phyloP scores from a whole-genome alignment of 129 eudicot genomes.

The Kitagawia praeruptora region DNA sequence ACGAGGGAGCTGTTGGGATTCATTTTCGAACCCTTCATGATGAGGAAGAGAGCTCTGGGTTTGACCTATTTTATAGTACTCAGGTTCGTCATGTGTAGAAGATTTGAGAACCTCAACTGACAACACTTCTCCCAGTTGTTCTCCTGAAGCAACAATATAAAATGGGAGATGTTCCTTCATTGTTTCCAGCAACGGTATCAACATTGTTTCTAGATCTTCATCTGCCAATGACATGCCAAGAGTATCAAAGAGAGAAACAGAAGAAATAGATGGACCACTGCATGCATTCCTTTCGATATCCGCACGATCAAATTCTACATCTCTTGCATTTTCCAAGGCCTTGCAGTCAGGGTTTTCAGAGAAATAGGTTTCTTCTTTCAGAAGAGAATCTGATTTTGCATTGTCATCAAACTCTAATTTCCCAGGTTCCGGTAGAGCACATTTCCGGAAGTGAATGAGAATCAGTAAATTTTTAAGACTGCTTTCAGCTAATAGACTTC shows the following conservation, averaged over 20 bases:
- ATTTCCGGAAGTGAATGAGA: conserved; percentile 72
- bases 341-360: conserved; percentile 72
- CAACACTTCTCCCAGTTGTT: too few species aligned
- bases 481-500: conserved; percentile 64
- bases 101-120: neutral
- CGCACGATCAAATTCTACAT: conserved; percentile 77
- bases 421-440: conserved; percentile 46
- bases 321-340: conserved; percentile 76
- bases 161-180: too few species aligned
- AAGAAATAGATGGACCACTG: too few species aligned
- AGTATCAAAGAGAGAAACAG: too few species aligned
- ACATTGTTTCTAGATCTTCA: too few species aligned
- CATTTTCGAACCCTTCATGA: neutral
- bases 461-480: conserved; percentile 75
- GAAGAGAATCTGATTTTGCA: conserved; percentile 47
- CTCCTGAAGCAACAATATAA: too few species aligned
- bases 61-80: neutral
- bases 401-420: conserved; percentile 29
- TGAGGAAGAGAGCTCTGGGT: neutral
- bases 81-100: neutral
- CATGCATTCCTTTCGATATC: too few species aligned
- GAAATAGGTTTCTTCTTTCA: conserved; percentile 57
- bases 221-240: too few species aligned
- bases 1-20: neutral
- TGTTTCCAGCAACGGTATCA: too few species aligned